Evolutionary conservation across 2,329 filamentous ascomycete genomes (phyloP), one percentile per base, ranked within the genome.

Genomic region (Aspergillus ochraceoroseus): DNA sequence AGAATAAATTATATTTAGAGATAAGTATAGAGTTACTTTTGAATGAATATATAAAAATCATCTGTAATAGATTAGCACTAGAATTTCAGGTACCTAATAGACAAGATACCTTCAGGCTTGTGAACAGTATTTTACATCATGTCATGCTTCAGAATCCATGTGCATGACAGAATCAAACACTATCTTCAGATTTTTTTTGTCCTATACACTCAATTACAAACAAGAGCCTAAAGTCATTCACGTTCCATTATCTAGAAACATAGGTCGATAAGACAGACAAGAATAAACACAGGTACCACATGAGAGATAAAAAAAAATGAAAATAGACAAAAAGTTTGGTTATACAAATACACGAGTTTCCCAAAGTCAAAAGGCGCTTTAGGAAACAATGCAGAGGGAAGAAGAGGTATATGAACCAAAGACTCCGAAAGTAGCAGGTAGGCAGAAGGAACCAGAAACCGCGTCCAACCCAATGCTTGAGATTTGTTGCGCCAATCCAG

Each of bases 291-390:
- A 28, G 47, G 33, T 38, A 35, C 13, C 18, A 43, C 34, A 44
- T 35, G 12, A 38, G 17, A n/a, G 40, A 23, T 23, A 42, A 41
- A 42, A 32, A 34, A 44, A 43, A 29, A 40, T 25, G 41, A 35
- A 41, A 29, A 45, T 47, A 43, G 48, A 49, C 44, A 39, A 46
- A 44, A 32, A 48, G 51, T 50, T 49, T 47, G 41, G 44, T 57
- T 58, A 53, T 63, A 62, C 55, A 62, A 61, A 55, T 63, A 62
- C 60, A 63, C 51, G 48, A 57, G 51, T 55, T 56, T 55, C 53
- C 55, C 50, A 53, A 50, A 49, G 46, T 36, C 20, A 14, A 22
- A 34, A 31, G 51, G 47, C 41, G 53, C 33, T 32, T 28, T 39
- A 22, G 53, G 47, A 54, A 49, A 51, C 46, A 50, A 55, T 53